Conservation (phyloP, 1,284 basidiomycete species). For the Cutaneotrichosporon dermatis region DNA sequence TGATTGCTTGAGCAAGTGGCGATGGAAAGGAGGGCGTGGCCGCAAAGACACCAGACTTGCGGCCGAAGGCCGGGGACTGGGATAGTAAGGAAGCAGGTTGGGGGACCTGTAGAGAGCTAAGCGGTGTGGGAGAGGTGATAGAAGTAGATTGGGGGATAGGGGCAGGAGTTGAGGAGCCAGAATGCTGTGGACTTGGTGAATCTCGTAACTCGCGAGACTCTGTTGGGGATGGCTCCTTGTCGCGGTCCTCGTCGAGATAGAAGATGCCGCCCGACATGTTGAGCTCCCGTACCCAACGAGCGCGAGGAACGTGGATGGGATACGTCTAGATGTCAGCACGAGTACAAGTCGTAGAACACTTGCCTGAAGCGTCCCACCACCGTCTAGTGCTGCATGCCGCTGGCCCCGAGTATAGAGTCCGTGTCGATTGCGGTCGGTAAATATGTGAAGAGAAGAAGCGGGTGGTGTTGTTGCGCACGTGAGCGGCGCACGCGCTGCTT, state of each 20-base stretch:
- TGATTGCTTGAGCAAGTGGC: conserved; percentile 43
- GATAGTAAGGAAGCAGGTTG: conserved; percentile 21
- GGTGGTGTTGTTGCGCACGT: not conserved
- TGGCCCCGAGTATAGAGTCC: not conserved
- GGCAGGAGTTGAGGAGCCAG: not conserved
- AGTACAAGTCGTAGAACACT: not conserved
- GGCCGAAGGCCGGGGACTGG: conserved; percentile 27
- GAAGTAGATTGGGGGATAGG: conserved; percentile 2
- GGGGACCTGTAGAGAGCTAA: conserved; percentile 20
- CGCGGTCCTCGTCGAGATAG: conserved; percentile 41
- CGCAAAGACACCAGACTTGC: conserved; percentile 39
- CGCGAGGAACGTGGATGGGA: not conserved
- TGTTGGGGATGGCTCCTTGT: conserved; percentile 24
- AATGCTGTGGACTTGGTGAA: conserved; percentile 15
- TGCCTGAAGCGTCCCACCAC: not conserved
- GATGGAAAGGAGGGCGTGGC: conserved; percentile 47
- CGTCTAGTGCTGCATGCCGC: not conserved
- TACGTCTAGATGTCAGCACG: not conserved
- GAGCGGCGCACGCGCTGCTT: no score
- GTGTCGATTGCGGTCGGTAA: not conserved
- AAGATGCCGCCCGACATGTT: conserved; percentile 22
- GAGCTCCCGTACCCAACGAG: not conserved
- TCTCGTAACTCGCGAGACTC: conserved; percentile 4
- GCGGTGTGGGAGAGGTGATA: not conserved
- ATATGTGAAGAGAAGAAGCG: not conserved